Conservation (phyloP, 148 eudicot species). For the Tetragonia tetragonoides region DNA sequence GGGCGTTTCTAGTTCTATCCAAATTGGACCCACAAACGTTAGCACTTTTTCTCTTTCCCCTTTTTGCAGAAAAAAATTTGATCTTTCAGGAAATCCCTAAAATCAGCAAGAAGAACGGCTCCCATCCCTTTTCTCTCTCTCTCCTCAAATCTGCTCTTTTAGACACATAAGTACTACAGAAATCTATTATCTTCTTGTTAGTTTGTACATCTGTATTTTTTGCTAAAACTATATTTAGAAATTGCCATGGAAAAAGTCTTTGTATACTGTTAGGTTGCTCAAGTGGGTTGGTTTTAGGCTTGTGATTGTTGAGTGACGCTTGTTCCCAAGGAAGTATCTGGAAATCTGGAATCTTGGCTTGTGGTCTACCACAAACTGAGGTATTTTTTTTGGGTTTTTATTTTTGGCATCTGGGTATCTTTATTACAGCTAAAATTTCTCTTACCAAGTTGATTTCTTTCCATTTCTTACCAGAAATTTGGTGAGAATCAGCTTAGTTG, state of each 20-base stretch:
- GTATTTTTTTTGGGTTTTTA: constrained; percentile 6
- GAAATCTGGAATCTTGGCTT: background rate
- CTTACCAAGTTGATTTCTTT: background rate
- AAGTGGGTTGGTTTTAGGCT: background rate
- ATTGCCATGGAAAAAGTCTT: background rate
- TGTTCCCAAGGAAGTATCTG: background rate
- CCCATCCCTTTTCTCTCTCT: background rate
- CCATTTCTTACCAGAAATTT: background rate
- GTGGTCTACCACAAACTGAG: constrained; percentile 3
- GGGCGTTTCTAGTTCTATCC: constrained; percentile 24
- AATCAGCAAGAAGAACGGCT: background rate
- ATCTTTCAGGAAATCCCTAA: constrained; percentile 10
- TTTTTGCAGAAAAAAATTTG: background rate
- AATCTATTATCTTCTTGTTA: background rate
- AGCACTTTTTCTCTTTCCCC: constrained; percentile 28
- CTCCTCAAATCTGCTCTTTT: constrained; percentile 2
- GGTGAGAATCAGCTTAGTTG: background rate
- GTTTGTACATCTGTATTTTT: background rate
- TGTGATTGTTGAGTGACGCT: background rate
- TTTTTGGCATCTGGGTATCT: background rate
- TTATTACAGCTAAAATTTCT: background rate
- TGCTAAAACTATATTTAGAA: background rate
- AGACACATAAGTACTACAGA: background rate
- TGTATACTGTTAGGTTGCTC: background rate
- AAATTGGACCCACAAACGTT: constrained; percentile 28